Base-by-base conservation (phyloP, 768 basidiomycete species). In the Pholiota microspora region DNA sequence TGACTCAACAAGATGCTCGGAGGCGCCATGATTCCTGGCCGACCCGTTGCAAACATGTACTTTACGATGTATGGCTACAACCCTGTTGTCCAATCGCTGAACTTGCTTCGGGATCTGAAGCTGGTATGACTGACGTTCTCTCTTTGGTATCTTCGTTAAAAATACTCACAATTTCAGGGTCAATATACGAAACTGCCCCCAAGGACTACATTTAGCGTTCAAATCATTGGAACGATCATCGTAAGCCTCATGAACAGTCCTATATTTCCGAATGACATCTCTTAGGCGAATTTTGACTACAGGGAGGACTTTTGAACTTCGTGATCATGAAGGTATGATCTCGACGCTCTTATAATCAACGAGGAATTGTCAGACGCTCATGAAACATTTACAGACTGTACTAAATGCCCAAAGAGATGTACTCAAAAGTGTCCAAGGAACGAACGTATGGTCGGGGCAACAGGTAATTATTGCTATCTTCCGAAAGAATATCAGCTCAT, bases 171-270 rank as follows among this genome's bases (percentile, higher is more conserved):
- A 3, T 29, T 3, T n/a, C 35, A 66, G 63, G 73, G 71, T 34
- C 76, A 77, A 62, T 72, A 77, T 60, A 75, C 77, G 21, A 86
- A 86, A 68, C 75, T 87, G 35, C 82, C 85, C 29, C 85, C 85
- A 35, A 80, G 84, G 9, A 77, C 78, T 29, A 81, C 85, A 1
- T 86, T 88, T 65, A 72, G 75, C 13, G 80, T 82, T 8, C 84
- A 86, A 62, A 73, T 71, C 23, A 49, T 77, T 35, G 84, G 86
- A 1, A 80, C 83, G 5, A 65, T 87, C 38, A 68, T 86, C 24
- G 84, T 80, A 49, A 56, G 74, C 62, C 5, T 9, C n/a, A n/a
- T n/a, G n/a, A n/a, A n/a, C n/a, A n/a, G n/a, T n/a, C n/a, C n/a
- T n/a, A n/a, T n/a, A n/a, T n/a, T n/a, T n/a, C n/a, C n/a, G n/a